Evolutionary conservation across 176 grass and related monocot species (phyloP).

Genomic region (Aegilops speltoides): DNA sequence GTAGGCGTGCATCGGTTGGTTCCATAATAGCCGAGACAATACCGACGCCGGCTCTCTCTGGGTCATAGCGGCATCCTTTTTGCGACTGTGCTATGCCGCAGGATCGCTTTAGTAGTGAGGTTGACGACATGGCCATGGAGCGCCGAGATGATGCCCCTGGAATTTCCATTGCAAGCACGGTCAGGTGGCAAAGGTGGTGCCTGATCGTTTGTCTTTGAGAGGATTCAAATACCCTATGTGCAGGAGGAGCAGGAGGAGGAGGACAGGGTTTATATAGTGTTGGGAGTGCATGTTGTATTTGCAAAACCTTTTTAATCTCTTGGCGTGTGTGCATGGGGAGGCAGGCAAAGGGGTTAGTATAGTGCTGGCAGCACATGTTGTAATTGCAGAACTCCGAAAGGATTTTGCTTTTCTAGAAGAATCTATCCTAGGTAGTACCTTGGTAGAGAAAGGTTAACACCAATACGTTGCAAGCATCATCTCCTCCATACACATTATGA

Average conservation of each 20-base stretch:
- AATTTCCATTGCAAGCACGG: neutral
- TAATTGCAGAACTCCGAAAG: neutral
- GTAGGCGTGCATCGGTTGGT: neutral
- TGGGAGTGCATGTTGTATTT: neutral
- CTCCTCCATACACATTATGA: neutral
- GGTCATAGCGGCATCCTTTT: conserved; percentile 17
- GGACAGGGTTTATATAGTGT: neutral
- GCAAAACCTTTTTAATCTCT: neutral
- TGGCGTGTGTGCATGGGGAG: no score
- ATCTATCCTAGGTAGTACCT: neutral
- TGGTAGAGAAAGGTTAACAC: neutral
- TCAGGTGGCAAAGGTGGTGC: neutral
- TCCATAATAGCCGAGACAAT: conserved; percentile 38
- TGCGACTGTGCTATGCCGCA: neutral
- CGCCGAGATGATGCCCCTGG: neutral
- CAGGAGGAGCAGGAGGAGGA: neutral
- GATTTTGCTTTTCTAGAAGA: neutral
- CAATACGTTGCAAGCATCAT: neutral
- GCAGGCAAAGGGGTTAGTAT: no score
- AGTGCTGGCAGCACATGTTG: neutral
- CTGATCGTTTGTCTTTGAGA: neutral
- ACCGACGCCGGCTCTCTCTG: conserved; percentile 27
- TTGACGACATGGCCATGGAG: neutral
- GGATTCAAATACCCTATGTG: neutral
- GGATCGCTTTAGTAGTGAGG: neutral